Base-by-base conservation (phyloP, 495 filamentous ascomycete genomes). In the Talaromyces borbonicus region DNA sequence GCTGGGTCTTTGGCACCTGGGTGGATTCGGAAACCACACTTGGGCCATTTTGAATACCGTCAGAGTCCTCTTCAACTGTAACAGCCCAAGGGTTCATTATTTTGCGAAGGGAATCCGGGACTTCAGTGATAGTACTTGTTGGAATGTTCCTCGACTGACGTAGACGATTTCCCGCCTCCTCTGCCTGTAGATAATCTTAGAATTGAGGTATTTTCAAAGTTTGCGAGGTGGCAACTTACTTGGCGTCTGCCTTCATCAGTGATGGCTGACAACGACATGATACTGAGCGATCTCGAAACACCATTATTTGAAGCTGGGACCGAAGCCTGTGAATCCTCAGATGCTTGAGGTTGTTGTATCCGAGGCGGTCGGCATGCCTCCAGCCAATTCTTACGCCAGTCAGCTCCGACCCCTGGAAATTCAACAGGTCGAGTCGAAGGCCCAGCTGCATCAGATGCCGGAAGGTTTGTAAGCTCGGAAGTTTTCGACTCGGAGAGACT, bases 211-310 rank as follows among this genome's bases (percentile, higher is more conserved):
- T 38, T 22, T 15, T 9, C n/a, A n/a, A 41, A n/a, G 16, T 35
- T 38, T 5, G 22, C 19, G 35, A 1, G 26, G 11, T n/a, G 4
- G 15, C 11, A 24, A 23, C 38, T 26, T 41, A 41, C 38, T 23
- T 41, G 38, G 26, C 38, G 38, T 26, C 38, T 41, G 11, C 38
- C 38, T 16, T 41, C 38, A 14, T 23, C 38, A 18, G 38, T 41
- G 11, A 41, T 41, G 8, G 38, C 38, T 7, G 38, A 41, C 23
- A 41, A 16, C 8, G 38, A 41, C 38, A 41, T 41, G 12, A 41
- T 41, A 15, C 20, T 41, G 14, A 23, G 23, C 16, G 38, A 14
- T 5, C 20, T 24, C 11, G 38, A 41, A 14, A 24, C 23, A 14
- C 15, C 11, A 5, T 41, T 18, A 11, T 25, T 14, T 11, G 19